Conservation (phyloP, 495 filamentous ascomycete species). For the Recurvomyces mirabilis region DNA sequence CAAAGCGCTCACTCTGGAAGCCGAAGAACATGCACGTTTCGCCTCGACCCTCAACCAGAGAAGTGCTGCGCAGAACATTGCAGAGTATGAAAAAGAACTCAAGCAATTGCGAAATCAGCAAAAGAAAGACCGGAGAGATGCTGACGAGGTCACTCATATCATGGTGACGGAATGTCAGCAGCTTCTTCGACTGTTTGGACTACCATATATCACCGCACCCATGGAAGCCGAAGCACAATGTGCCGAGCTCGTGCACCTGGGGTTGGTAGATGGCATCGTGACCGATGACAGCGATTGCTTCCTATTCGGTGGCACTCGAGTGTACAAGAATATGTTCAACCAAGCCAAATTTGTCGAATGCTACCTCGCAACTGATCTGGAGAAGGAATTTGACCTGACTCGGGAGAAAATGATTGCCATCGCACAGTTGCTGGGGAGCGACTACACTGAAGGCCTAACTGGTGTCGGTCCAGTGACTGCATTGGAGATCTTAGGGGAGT, state of each 20-base stretch:
- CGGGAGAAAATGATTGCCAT: conserved; percentile 72
- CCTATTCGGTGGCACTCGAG: conserved; percentile 85
- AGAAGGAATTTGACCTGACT: conserved; percentile 77
- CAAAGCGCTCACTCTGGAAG: conserved; percentile 72
- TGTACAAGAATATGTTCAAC: conserved; percentile 99
- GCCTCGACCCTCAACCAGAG: conserved; percentile 72
- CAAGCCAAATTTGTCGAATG: conserved; percentile 94
- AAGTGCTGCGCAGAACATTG: conserved; percentile 47
- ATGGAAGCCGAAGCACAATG: conserved; percentile 99
- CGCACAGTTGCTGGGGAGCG: conserved; percentile 79
- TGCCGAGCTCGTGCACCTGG: conserved; percentile 73
- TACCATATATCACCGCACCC: conserved; percentile 92
- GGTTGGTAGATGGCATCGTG: conserved; percentile 93
- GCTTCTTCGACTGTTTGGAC: conserved; percentile 75
- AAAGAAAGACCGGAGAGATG: conserved; percentile 87
- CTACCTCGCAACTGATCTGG: conserved; percentile 76
- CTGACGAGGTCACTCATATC: conserved; percentile 85
- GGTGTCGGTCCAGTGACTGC: conserved; percentile 90
- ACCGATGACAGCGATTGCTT: conserved; percentile 97
- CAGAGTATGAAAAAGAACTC: conserved; percentile 77
- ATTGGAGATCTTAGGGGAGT: conserved; percentile 86
- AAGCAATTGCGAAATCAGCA: conserved; percentile 81
- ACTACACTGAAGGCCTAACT: conserved; percentile 87
- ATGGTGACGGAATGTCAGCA: conserved; percentile 96
- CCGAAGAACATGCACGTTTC: conserved; percentile 85